Evolutionary conservation across 2,329 filamentous ascomycete genomes (phyloP), one percentile per base, ranked within the genome.

Genomic region (Pseudophaeomoniella oleicola): DNA sequence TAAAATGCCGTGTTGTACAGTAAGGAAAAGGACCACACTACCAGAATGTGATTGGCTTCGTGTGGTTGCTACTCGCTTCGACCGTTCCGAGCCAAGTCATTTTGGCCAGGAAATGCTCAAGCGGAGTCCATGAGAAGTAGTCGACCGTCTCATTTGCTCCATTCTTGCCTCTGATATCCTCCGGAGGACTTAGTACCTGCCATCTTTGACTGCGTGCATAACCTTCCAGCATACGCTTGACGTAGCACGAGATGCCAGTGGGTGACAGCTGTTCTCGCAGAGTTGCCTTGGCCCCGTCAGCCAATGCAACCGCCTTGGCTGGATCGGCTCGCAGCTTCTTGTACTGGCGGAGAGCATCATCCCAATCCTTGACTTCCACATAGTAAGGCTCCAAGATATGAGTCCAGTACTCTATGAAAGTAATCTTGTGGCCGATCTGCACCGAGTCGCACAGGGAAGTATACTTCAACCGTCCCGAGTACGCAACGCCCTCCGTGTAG

Each of bases 91-190:
- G 32, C 32, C 32, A 34, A 10, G 18, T 17, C 32, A 34, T 34
- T 13, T 34, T 34, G 4, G 32, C 16, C 32, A 34, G 9, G 16
- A 34, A 34, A 19, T 34, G 32, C n/a, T 34, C 32, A 13, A 34
- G 17, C 19, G 32, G 32, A 9, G 19, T 18, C 32, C 32, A 34
- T 19, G 15, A 10, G 6, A 16, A 34, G 16, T 13, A 13, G 13
- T 16, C 14, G 11, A 34, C 10, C 4, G 9, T 6, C 16, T 19
- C 32, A 10, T 16, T 16, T 4, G 15, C 17, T 18, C 32, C 32
- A 34, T 34, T 19, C 19, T 13, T 16, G 14, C 32, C 32, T 18
- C n/a, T 18, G 14, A 18, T 13, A 34, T 34, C 32, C 17, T 19
- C 4, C 16, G 16, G 14, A 9, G 32, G 32, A 6, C 16, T 19